phyloP scores from a whole-genome alignment of 441 rosid genomes.

The Erodium moschatum region DNA sequence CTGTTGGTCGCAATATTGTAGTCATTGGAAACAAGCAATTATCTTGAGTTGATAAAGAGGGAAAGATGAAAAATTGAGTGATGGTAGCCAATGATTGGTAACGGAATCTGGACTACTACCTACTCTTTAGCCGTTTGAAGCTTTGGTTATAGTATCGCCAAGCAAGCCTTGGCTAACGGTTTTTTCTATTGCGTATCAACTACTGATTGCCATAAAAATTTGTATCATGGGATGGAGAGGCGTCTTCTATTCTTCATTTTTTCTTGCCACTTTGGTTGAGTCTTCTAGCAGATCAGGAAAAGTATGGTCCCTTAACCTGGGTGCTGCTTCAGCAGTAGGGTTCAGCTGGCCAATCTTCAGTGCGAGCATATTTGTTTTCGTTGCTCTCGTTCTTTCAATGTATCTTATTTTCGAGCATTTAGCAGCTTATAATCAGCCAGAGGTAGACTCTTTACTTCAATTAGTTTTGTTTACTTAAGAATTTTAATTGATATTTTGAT shows the following conservation, averaged over 20 bases:
- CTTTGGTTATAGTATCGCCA: neutral
- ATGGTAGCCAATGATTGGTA: neutral
- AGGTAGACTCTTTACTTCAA: conserved; percentile 40
- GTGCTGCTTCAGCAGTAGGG: conserved; percentile 30
- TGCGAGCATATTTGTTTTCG: conserved; percentile 70
- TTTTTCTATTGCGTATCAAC: conserved; percentile 11
- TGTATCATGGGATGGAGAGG: conserved; percentile 54
- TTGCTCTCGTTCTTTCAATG: conserved; percentile 71
- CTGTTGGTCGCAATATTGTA: conserved; percentile 5
- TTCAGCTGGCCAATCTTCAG: conserved; percentile 75
- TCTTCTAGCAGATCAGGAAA: conserved; percentile 39
- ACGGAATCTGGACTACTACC: neutral
- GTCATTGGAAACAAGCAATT: neutral
- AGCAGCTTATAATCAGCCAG: conserved; percentile 86
- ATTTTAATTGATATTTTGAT: neutral
- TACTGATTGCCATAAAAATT: conserved; percentile 11
- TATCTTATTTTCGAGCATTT: conserved; percentile 82
- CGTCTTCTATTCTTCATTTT: conserved; percentile 38
- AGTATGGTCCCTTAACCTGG: conserved; percentile 37
- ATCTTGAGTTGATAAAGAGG: neutral
- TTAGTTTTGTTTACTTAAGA: neutral
- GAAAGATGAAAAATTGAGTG: neutral
- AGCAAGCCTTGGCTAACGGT: conserved; percentile 8
- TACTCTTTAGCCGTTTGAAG: neutral
- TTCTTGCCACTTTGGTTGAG: conserved; percentile 45